Percentiles rank a stretch among this genome's conserved stretches.
These are phyloP conservation scores for Chaetomium olivaceum DNA, from an alignment of 2,329 filamentous ascomycete species.

Conservation along the genomic window DNA sequence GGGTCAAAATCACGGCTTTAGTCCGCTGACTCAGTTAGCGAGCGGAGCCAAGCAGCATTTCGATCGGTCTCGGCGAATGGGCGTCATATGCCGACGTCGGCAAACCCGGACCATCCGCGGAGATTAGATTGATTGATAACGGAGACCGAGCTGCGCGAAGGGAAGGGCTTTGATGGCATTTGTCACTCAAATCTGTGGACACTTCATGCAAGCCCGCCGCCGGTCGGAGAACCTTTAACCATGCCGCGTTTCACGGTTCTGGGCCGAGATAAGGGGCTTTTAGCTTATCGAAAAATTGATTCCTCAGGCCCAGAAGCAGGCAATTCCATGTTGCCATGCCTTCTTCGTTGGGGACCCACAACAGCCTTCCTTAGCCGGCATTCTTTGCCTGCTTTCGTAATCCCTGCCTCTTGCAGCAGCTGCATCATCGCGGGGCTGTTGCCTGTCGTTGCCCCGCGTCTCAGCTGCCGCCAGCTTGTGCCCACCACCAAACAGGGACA, in stretches of 20 bases:
- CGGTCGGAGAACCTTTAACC: no score
- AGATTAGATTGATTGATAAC: slow-evolving; percentile 36
- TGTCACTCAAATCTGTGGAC: no score
- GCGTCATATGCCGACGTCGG: slow-evolving; percentile 33
- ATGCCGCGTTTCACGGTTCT: no score
- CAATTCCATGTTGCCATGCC: no score
- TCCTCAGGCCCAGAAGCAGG: no score
- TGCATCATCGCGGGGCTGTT: slow-evolving; percentile 31
- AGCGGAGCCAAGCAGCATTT: neutral
- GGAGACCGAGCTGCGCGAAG: slow-evolving; percentile 26
- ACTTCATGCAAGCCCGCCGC: no score
- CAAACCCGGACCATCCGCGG: slow-evolving; percentile 24
- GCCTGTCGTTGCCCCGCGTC: slow-evolving; percentile 29
- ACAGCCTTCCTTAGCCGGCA: neutral
- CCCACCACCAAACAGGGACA: slow-evolving; percentile 3
- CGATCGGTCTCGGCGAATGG: slow-evolving; percentile 11
- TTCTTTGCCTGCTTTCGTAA: neutral
- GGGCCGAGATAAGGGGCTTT: no score
- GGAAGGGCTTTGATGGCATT: no score
- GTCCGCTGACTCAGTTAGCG: slow-evolving; percentile 18
- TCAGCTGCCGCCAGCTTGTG: slow-evolving; percentile 18
- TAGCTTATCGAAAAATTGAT: no score
- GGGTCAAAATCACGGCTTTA: neutral
- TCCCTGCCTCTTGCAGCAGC: slow-evolving; percentile 13
- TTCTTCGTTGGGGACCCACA: neutral